Base-by-base conservation (phyloP, 768 basidiomycete genomes). In the Trametes gibbosa region DNA sequence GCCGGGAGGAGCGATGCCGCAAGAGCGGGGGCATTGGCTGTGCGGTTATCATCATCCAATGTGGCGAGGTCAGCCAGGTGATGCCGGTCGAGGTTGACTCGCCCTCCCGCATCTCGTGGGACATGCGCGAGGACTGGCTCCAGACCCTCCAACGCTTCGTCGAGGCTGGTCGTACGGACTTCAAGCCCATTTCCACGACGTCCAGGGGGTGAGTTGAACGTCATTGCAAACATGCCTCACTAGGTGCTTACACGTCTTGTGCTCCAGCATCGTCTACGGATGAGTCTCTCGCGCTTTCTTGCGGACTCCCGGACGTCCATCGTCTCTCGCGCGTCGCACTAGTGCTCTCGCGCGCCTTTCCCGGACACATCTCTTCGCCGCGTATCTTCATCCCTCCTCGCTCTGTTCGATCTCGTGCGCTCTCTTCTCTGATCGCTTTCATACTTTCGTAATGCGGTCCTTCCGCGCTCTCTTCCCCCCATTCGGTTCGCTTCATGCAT, bases 1-100 rank as follows among this genome's bases (percentile, higher is more conserved):
- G 87, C 50, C 87, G 90, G 63, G 90, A 92, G 67, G 86, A 90
- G 39, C 84, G 90, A 45, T 91, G 87, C 73, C 82, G 90, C 25
- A 80, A 81, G 34, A 81, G 72, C 65, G 90, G 90, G 13, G 90
- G 90, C 13, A 85, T 92, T 63, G 90, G 90, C 19, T 83, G 86
- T 4, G 78, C 86, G 2, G 79, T 92, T 51, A 79, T 92, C 70
- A 77, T 92, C 69, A 79, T 92, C 58, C 88, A 92, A 67, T 91
- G 90, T 66, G 87, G 83, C 37, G 78, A 80, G 23, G 79, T 90
- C 66, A 85, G 84, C 67, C 89, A 92, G 66, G 89, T 92, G 63
- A 89, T 92, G 86, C 90, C 90, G 32, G 88, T 92, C 62, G 90
- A 92, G 69, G 86, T 92, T 50, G 90, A 92, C 70, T 83, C 87